Conservation (phyloP, 148 eudicot genomes). For the Heliamphora exappendiculata region DNA sequence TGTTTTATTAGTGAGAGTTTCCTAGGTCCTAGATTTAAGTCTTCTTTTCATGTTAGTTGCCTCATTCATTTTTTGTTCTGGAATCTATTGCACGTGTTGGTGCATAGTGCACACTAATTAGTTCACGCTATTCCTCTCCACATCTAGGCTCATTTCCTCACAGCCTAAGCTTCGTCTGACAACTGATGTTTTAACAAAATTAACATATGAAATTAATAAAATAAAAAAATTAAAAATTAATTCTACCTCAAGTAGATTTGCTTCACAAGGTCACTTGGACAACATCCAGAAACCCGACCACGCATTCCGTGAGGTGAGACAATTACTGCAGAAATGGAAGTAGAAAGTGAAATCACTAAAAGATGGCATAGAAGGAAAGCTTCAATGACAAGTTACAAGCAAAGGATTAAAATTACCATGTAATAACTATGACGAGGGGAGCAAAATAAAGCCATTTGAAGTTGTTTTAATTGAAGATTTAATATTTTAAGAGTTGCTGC, state of each 20-base stretch:
- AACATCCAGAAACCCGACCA: constrained; percentile 77
- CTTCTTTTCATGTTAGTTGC: too few relatives aligned
- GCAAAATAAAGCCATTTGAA: background rate
- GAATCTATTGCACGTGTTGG: background rate
- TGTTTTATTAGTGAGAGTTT: too few relatives aligned
- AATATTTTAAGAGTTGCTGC: background rate
- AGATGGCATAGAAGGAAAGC: background rate
- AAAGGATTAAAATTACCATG: background rate
- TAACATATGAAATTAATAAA: background rate
- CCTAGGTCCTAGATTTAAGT: too few relatives aligned
- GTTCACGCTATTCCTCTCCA: background rate
- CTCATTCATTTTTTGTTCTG: too few relatives aligned
- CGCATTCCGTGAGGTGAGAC: constrained; percentile 97
- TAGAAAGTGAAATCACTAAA: constrained; percentile 5
- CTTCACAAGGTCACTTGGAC: constrained; percentile 92
- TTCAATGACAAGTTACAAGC: background rate
- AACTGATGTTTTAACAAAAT: background rate
- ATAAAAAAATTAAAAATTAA: too few relatives aligned
- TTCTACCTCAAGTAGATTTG: constrained; percentile 68
- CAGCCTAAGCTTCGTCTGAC: background rate
- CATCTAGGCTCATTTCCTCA: background rate
- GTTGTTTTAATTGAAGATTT: background rate
- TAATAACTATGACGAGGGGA: background rate
- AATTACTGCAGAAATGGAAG: constrained; percentile 53
- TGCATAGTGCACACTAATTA: background rate